These are phyloP conservation scores for Cicer pinnatifidum DNA, from an alignment of 306 rosid species.

Conservation along the genomic window DNA sequence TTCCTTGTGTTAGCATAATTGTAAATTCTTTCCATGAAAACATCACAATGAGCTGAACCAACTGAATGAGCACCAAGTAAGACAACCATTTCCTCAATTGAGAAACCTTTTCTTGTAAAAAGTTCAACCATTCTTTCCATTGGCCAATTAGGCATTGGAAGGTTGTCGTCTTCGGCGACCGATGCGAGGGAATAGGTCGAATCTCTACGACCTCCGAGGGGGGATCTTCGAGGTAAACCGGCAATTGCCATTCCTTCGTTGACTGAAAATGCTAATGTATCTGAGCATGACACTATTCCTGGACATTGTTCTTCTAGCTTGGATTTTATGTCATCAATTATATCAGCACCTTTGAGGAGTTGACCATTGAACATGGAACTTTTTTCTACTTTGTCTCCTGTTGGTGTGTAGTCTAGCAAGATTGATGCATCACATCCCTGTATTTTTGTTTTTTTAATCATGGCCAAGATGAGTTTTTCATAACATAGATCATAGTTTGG, in stretches of 20 bases:
- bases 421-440: constrained; percentile 89
- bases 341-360: constrained; percentile 52
- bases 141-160: constrained; percentile 47
- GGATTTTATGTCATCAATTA: constrained; percentile 64
- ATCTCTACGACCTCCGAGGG: constrained; percentile 63
- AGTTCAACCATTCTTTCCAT: constrained; percentile 31
- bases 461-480: not conserved
- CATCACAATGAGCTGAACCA: constrained; percentile 53
- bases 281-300: constrained; percentile 68
- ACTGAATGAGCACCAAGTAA: constrained; percentile 69
- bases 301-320: constrained; percentile 62
- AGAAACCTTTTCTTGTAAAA: constrained; percentile 53
- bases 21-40: constrained; percentile 47
- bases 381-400: constrained; percentile 58
- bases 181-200: constrained; percentile 49
- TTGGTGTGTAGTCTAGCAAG: constrained; percentile 55
- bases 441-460: constrained; percentile 35
- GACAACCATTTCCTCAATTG: constrained; percentile 56
- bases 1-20: constrained; percentile 21
- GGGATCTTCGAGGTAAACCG: constrained; percentile 41
- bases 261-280: constrained; percentile 54
- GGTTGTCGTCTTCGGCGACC: constrained; percentile 33
- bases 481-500: not conserved
- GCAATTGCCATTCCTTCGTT: constrained; percentile 47
- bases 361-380: constrained; percentile 48